Evolutionary conservation across 169 alveolate species (phyloP), one percentile per base, ranked within the genome.

Genomic region (Eimeria necatrix): DNA sequence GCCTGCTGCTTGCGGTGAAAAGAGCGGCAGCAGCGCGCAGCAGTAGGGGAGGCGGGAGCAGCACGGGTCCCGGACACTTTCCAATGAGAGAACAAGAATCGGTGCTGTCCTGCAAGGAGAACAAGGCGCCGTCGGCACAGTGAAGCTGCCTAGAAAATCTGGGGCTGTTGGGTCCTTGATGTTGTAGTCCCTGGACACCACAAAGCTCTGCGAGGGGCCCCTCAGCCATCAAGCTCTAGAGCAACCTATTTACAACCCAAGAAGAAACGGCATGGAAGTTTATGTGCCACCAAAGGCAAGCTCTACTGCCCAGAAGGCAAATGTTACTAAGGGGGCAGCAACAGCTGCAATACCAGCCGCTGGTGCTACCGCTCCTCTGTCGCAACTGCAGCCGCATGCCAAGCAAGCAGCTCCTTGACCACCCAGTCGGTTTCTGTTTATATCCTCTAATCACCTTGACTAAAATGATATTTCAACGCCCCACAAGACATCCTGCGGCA

Each of bases 371-470:
- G 70, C 73, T 53, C 90, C 73, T 81, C 90, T 81, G 90, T 51
- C 90, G 90, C 90, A 53, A 73, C 88, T 8, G 68, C 90, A 51
- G 90, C 90, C 53, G 90, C 52, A 70, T 41, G 90, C 70, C 22
- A 51, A 10, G 90, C 74, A 81, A n/a, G 73, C 90, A 81, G 90
- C 73, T 73, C 90, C 90, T 41, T 20, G 16, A 51, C 41, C 22
- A 12, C 10, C 74, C 53, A 14, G 74, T 14, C 64, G 52, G 16
- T 32, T 71, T 32, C 41, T 32, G 41, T 32, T 32, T 32, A 32
- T 32, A 32, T 32, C 41, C 41, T 32, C 41, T 32, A 32, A 32
- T 32, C 41, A 32, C 41, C 41, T 32, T 32, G 41, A 32, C 3
- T 32, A 32, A 32, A 32, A 32, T 32, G 41, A 32, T 32, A 32